These are phyloP conservation scores for Tillandsia leiboldiana DNA, from an alignment of 176 grass and related monocot species.

Conservation along the genomic window DNA sequence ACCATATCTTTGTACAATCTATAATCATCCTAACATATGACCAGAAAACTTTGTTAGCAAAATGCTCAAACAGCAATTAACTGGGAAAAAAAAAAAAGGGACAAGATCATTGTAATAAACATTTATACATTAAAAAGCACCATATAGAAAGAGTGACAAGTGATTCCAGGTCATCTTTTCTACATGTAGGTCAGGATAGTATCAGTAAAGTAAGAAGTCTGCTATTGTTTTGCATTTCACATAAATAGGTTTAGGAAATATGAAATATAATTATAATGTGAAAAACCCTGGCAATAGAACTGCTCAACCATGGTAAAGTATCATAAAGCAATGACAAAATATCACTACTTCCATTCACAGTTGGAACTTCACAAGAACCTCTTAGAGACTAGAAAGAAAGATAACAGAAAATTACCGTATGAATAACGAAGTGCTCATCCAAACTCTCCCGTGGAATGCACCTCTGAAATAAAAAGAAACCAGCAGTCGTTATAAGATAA, in stretches of 20 bases:
- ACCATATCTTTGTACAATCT: too few species aligned
- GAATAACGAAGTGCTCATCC: constrained; percentile 90
- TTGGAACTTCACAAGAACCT: constrained; percentile 1
- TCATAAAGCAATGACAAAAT: neutral
- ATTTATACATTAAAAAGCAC: too few species aligned
- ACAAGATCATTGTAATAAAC: too few species aligned
- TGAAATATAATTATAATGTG: neutral
- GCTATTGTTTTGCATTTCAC: neutral
- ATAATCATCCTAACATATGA: too few species aligned
- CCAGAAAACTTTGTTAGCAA: too few species aligned
- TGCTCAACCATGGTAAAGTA: neutral
- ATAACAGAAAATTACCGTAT: constrained; percentile 56
- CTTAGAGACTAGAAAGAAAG: constrained; percentile 6
- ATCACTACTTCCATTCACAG: neutral
- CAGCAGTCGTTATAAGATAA: constrained; percentile 12
- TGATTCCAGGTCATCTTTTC: too few species aligned
- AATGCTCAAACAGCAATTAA: too few species aligned
- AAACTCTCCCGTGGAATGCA: constrained; percentile 80
- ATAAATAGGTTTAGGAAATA: neutral
- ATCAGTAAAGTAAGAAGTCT: too few species aligned
- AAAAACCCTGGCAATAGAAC: neutral
- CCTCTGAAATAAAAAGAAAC: constrained; percentile 57
- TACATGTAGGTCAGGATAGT: too few species aligned
- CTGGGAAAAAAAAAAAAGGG: too few species aligned
- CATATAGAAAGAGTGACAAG: too few species aligned